phyloP scores from a whole-genome alignment of 768 basidiomycete species.

The Mycena epipterygia region DNA sequence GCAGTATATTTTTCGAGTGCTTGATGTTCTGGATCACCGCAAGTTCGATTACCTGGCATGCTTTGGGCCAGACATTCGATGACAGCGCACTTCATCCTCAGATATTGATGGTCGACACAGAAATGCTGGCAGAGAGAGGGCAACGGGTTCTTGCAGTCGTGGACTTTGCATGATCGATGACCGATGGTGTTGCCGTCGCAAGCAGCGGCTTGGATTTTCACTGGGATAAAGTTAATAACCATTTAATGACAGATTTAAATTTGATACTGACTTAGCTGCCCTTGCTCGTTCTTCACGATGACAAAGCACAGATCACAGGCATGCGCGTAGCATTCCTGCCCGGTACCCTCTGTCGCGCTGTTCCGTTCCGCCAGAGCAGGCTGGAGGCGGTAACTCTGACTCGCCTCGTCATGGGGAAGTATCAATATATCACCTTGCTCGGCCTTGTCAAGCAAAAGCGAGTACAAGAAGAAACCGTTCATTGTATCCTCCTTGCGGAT shows the following conservation, averaged over 20 bases:
- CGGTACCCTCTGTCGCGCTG: slow-evolving; percentile 10
- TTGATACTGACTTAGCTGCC: neutral
- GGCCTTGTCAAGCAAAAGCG: neutral
- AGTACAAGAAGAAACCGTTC: slow-evolving; percentile 16
- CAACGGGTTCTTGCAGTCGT: slow-evolving; percentile 32
- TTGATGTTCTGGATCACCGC: slow-evolving; percentile 20
- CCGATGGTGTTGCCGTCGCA: slow-evolving; percentile 33
- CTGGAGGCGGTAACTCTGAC: neutral
- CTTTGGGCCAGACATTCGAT: neutral
- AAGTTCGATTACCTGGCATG: slow-evolving; percentile 25
- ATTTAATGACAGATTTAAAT: neutral
- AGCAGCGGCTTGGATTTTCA: neutral
- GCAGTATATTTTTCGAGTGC: slow-evolving; percentile 28
- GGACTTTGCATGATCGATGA: slow-evolving; percentile 33
- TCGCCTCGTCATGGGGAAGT: slow-evolving; percentile 10
- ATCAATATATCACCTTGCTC: neutral
- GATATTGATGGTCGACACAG: slow-evolving; percentile 25
- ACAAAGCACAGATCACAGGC: slow-evolving; percentile 35
- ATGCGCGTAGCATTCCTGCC: slow-evolving; percentile 25
- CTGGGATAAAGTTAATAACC: neutral
- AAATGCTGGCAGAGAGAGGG: slow-evolving; percentile 11
- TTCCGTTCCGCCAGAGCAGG: slow-evolving; percentile 12
- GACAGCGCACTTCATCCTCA: neutral
- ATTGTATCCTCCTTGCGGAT: neutral
- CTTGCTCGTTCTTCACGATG: neutral